Evolutionary conservation across 1,284 basidiomycete species (phyloP).

Genomic region (Ganoderma lucidum): DNA sequence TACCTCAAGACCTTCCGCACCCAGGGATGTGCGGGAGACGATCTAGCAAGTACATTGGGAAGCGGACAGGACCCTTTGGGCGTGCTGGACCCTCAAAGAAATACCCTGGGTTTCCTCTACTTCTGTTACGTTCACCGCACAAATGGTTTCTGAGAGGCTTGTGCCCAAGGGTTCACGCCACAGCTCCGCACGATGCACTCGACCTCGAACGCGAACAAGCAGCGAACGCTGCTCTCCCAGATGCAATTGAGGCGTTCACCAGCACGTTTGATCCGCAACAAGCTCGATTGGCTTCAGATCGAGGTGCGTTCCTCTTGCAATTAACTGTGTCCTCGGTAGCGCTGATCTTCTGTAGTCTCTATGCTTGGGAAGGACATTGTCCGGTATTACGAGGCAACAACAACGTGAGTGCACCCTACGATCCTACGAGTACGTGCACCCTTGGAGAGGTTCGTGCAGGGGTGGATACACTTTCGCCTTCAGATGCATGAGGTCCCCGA

Average conservation of each 20-base stretch:
- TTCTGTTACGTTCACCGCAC: conserved; percentile 64
- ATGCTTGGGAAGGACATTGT: conserved; percentile 45
- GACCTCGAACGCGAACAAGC: conserved; percentile 6
- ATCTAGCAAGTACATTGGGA: conserved; percentile 50
- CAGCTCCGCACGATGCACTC: conserved; percentile 63
- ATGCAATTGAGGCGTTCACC: conserved; percentile 65
- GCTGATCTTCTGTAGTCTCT: conserved; percentile 39
- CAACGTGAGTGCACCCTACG: conserved; percentile 32
- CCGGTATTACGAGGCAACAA: conserved; percentile 35
- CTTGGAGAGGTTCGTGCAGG: not conserved
- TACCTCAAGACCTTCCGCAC: conserved; percentile 31
- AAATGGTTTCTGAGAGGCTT: conserved; percentile 11
- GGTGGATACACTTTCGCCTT: not conserved
- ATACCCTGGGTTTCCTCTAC: conserved; percentile 72
- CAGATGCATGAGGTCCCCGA: no score
- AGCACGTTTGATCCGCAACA: conserved; percentile 62
- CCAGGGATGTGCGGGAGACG: conserved; percentile 33
- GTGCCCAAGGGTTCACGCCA: conserved; percentile 9
- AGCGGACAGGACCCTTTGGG: conserved; percentile 68
- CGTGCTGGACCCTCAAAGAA: conserved; percentile 57
- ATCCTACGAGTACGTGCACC: not conserved
- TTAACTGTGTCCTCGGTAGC: not conserved
- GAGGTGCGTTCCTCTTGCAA: conserved; percentile 51
- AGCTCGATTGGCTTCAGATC: conserved; percentile 70
- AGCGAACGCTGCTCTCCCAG: conserved; percentile 25